Conservation (phyloP, 768 basidiomycete genomes). For the Boletus sensibilis region DNA sequence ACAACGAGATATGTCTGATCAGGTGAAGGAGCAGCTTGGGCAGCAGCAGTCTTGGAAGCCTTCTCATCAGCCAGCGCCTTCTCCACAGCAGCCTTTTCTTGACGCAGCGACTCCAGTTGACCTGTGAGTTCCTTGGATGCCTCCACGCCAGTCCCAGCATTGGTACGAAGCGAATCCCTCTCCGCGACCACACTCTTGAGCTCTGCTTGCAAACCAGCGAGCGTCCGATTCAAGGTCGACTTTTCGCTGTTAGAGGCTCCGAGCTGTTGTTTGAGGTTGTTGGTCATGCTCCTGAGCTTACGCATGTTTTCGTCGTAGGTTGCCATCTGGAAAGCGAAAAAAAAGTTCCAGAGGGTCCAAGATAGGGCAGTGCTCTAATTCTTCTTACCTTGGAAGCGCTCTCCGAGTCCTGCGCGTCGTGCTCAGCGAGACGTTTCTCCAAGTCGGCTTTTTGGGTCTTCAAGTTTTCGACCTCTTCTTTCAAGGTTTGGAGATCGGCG, state of each 20-base stretch:
- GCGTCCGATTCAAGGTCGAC: conserved; percentile 27
- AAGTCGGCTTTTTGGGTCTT: conserved; percentile 43
- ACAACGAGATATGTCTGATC: conserved; percentile 36
- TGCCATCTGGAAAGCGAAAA: conserved; percentile 34
- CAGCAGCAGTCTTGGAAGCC: conserved; percentile 24
- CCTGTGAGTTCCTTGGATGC: conserved; percentile 31
- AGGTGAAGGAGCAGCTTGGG: conserved; percentile 6
- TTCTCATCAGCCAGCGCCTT: conserved; percentile 40
- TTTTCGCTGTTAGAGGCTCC: conserved; percentile 29
- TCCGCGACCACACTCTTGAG: conserved; percentile 31
- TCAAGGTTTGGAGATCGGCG: conserved; percentile 75
- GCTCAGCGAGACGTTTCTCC: conserved; percentile 31
- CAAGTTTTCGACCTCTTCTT: conserved; percentile 63
- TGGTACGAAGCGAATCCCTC: conserved; percentile 26
- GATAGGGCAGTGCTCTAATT: background rate
- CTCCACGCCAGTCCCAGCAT: conserved; percentile 13
- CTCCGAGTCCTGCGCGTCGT: conserved; percentile 32
- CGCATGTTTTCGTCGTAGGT: conserved; percentile 44
- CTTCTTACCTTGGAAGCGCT: conserved; percentile 35
- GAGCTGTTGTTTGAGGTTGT: conserved; percentile 27
- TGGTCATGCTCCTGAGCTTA: conserved; percentile 30
- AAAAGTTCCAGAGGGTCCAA: background rate
- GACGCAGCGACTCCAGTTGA: conserved; percentile 37
- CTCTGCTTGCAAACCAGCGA: conserved; percentile 26
- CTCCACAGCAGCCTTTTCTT: conserved; percentile 40